Evolutionary conservation across 2,329 filamentous ascomycete species (phyloP).

Genomic region (Microthyrium microscopicum): DNA sequence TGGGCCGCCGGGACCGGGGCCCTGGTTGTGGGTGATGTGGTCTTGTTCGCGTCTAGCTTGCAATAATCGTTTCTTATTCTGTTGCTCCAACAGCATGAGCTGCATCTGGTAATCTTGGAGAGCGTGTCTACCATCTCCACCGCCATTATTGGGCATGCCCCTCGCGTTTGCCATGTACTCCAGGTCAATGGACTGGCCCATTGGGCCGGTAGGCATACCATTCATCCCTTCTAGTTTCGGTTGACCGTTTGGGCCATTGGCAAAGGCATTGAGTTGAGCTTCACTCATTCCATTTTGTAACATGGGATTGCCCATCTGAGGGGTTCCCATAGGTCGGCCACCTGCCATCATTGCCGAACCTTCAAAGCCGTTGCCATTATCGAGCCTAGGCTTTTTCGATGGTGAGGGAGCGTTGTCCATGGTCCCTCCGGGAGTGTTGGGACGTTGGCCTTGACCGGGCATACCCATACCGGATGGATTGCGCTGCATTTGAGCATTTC

Average conservation of each 20-base stretch:
- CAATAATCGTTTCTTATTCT: slow-evolving; percentile 73
- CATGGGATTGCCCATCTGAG: slow-evolving; percentile 47
- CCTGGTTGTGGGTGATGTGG: slow-evolving; percentile 35
- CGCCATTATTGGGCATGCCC: slow-evolving; percentile 28
- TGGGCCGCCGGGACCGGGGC: slow-evolving; percentile 26
- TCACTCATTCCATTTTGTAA: slow-evolving; percentile 56
- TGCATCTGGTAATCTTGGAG: slow-evolving; percentile 84
- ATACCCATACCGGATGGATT: too few relatives aligned
- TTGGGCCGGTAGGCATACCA: slow-evolving; percentile 51
- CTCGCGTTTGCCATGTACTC: slow-evolving; percentile 22
- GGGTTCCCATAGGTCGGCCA: slow-evolving; percentile 54
- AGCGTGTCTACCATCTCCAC: slow-evolving; percentile 52
- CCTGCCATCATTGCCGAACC: slow-evolving; percentile 65
- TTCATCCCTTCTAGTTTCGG: slow-evolving; percentile 62
- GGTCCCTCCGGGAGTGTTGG: slow-evolving; percentile 57
- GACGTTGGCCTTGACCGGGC: slow-evolving; percentile 54
- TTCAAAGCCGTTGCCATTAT: slow-evolving; percentile 51
- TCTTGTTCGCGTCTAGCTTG: slow-evolving; percentile 74
- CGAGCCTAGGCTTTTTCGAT: slow-evolving; percentile 73
- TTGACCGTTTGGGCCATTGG: slow-evolving; percentile 41
- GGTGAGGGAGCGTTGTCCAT: slow-evolving; percentile 82
- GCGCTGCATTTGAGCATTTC: too few relatives aligned
- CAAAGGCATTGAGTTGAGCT: slow-evolving; percentile 55
- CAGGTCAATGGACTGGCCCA: background rate
- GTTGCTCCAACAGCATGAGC: slow-evolving; percentile 70